These are phyloP conservation scores for Leishmania turanica DNA, from an alignment of 208 protist species.

Conservation along the genomic window DNA sequence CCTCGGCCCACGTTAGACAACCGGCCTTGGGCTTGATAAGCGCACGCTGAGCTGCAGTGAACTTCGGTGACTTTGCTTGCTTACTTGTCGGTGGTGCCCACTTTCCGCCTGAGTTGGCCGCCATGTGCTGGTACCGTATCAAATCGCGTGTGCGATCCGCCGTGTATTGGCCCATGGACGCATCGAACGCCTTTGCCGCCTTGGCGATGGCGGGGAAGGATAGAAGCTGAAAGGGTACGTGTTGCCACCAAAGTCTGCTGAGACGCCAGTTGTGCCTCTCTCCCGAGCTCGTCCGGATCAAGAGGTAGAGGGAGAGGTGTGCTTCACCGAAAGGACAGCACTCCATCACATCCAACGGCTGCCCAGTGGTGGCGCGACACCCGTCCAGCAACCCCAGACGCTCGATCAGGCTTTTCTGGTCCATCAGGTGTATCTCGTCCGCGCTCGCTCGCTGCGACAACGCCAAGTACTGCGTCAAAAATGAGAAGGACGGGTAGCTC, in stretches of 20 bases:
- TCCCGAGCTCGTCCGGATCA: background rate
- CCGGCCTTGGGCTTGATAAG: background rate
- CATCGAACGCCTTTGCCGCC: slow-evolving; percentile 11
- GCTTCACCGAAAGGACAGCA: slow-evolving; percentile 31
- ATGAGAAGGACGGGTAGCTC: background rate
- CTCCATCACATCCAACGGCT: slow-evolving; percentile 3
- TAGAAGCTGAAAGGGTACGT: slow-evolving; percentile 8
- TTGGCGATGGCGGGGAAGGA: slow-evolving; percentile 10
- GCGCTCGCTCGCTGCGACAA: slow-evolving; percentile 20
- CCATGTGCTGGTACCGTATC: background rate
- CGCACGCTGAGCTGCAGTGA: background rate
- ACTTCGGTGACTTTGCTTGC: background rate
- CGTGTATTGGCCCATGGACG: background rate
- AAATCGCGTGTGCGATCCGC: background rate
- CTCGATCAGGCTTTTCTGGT: slow-evolving; percentile 2
- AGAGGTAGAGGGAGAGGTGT: slow-evolving; percentile 19
- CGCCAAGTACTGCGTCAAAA: slow-evolving; percentile 26
- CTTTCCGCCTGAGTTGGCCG: background rate
- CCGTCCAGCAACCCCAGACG: slow-evolving; percentile 16
- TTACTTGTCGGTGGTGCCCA: background rate
- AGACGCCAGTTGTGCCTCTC: background rate
- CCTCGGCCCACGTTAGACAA: slow-evolving; percentile 18
- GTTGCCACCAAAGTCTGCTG: background rate
- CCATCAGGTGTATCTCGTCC: slow-evolving; percentile 8
- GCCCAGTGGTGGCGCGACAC: slow-evolving; percentile 7